Percentiles rank a stretch among this genome's conserved stretches.
These are phyloP conservation scores for Aspergillus melleus DNA, from an alignment of 2,329 filamentous ascomycete species.

Conservation along the genomic window DNA sequence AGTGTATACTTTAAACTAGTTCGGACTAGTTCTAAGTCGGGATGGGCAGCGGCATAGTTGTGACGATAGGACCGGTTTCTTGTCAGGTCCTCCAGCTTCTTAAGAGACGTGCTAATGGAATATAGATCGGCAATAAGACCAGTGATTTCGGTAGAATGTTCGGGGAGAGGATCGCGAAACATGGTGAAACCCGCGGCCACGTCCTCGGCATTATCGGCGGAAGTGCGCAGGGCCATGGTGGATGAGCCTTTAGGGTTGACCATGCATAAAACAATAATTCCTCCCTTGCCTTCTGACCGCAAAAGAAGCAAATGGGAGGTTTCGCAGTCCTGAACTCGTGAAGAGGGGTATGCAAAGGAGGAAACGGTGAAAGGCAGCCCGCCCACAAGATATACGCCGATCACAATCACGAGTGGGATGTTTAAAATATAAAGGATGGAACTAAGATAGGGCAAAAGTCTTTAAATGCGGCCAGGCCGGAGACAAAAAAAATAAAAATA, in stretches of 20 bases:
- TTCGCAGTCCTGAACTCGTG: neutral
- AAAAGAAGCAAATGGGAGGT: neutral
- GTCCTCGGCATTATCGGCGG: slow-evolving; percentile 54
- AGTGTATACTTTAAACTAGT: slow-evolving; percentile 54
- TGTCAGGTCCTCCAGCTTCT: slow-evolving; percentile 48
- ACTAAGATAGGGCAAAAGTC: neutral
- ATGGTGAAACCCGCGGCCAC: slow-evolving; percentile 52
- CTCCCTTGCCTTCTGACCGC: neutral
- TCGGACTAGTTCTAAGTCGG: slow-evolving; percentile 51
- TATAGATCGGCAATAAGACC: slow-evolving; percentile 56
- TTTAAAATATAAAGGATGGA: neutral
- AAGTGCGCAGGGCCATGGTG: slow-evolving; percentile 42
- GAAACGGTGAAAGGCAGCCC: neutral
- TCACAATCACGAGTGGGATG: neutral
- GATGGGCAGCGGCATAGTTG: slow-evolving; percentile 41
- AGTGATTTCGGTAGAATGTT: slow-evolving; percentile 54
- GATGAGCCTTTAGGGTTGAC: slow-evolving; percentile 8
- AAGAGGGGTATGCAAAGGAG: neutral
- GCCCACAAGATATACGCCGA: neutral
- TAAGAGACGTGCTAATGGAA: slow-evolving; percentile 53
- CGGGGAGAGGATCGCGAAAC: slow-evolving; percentile 53
- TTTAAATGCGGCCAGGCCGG: neutral
- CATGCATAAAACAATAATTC: slow-evolving; percentile 11
- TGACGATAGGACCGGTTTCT: slow-evolving; percentile 40
- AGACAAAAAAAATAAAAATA: neutral